A percentile compares a stretch with the other conserved stretches of the same genome.
Conservation (phyloP, 257 asterid genomes). For the Asclepias syriaca region DNA sequence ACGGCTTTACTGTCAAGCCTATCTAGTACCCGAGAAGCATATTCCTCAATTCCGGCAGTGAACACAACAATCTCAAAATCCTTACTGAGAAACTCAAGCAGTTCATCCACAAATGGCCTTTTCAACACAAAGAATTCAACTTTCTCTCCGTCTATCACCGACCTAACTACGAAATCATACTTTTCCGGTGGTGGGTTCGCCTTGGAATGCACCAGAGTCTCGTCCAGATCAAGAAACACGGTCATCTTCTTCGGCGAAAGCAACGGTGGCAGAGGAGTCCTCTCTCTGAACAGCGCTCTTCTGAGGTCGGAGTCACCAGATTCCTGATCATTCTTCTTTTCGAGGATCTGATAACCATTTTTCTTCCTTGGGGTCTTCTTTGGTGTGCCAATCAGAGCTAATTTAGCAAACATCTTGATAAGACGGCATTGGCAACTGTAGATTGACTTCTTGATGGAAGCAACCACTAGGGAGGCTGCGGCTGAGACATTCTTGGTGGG, state of each 20-base stretch:
- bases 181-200: conserved; percentile 56
- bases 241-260: conserved; percentile 39
- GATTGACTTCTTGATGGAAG: conserved; percentile 65
- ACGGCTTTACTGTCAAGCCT: conserved; percentile 49
- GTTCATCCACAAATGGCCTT: conserved; percentile 82
- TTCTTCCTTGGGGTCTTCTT: conserved; percentile 52
- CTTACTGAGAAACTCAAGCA: conserved; percentile 43
- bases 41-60: conserved; percentile 80
- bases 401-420: conserved; percentile 60
- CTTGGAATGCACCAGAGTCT: conserved; percentile 76
- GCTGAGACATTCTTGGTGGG: conserved; percentile 55
- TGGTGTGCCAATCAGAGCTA: conserved; percentile 62
- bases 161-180: conserved; percentile 73
- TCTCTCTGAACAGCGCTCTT: conserved; percentile 37
- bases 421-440: conserved; percentile 83
- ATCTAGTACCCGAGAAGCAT: conserved; percentile 81
- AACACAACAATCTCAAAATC: conserved; percentile 74
- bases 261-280: conserved; percentile 43
- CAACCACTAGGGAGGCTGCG: conserved; percentile 50
- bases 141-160: conserved; percentile 61
- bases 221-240: conserved; percentile 80
- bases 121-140: conserved; percentile 68
- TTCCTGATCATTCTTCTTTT: conserved; percentile 19
- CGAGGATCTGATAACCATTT: conserved; percentile 57
- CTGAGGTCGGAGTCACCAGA: conserved; percentile 9